Base-by-base conservation (phyloP, 129 eudicot genomes). In the Arctium lappa region DNA sequence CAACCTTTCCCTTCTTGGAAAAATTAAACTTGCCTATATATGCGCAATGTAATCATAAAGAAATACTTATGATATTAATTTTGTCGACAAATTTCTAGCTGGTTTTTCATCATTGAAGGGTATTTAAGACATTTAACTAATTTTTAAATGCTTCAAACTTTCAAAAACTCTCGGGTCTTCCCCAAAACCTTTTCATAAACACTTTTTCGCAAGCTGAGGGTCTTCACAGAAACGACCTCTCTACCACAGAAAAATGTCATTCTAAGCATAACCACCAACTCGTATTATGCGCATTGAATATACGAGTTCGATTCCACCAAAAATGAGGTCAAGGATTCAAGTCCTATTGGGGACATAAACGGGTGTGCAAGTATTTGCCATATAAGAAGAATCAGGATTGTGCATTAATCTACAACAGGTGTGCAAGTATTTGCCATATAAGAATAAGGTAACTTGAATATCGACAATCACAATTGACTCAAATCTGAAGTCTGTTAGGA, bases 91-190 rank as follows among this genome's bases (percentile, higher is more conserved):
- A 62, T 4, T 37, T 1, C 29, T 75, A 30, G 6, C 5, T 38
- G 36, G 44, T 44, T 62, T 62, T 62, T 18, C 27, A n/a, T 66
- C 27, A 22, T 66, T 9, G 71, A 22, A 29, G 32, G 72, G 56
- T 42, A 66, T 33, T 6, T 66, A 30, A 22, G 81, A 66, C 80
- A 82, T 65, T 40, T 81, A 32, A 62, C 4, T 30, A 82, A 9
- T 5, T 16, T 60, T 60, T 1, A 53, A 53, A 53, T 53, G 5
- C 65, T 53, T 15, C 65, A 53, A 15, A 53, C 65, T 53, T 53
- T 60, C 2, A 60, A 3, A 50, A 0, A 0, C 27, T 60, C 66
- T 60, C 29, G 66, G 66, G 8, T 60, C 65, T 53, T 16, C 29
- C 29, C 22, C 8, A 16, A 60, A 60, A 53, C 7, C 65, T 53